Evolutionary conservation across 1,284 basidiomycete species (phyloP).

Genomic region (Ustilago lituana): DNA sequence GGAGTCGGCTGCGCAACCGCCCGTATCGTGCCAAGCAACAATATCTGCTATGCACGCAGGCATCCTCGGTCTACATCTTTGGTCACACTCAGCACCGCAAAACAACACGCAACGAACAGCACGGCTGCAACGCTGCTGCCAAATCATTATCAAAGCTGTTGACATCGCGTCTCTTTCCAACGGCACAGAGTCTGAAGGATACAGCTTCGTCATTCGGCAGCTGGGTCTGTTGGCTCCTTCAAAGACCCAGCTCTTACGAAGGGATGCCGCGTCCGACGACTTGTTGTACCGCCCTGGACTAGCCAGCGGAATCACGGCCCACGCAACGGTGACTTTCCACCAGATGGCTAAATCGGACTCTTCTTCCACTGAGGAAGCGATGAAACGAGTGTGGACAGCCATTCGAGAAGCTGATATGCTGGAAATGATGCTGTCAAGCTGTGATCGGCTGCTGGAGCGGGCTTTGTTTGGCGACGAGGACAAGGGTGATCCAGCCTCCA

Average conservation of each 20-base stretch:
- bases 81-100: constrained; percentile 1
- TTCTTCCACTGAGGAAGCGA: no score
- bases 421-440: constrained; percentile 13
- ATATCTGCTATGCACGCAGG: constrained; percentile 14
- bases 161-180: constrained; percentile 2
- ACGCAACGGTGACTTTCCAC: no score
- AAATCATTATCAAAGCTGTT: constrained; percentile 10
- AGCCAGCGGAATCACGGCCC: constrained; percentile 20
- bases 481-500: neutral
- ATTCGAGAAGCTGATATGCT: constrained; percentile 24
- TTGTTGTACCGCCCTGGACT: constrained; percentile 10
- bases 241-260: neutral
- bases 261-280: neutral
- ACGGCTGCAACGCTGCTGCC: constrained; percentile 11
- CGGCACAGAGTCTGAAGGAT: neutral
- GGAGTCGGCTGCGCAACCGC: neutral
- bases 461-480: constrained; percentile 15
- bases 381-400: constrained; percentile 14
- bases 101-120: neutral
- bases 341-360: neutral
- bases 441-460: constrained; percentile 12
- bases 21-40: neutral
- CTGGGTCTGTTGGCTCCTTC: constrained; percentile 9
- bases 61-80: constrained; percentile 15
- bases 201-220: constrained; percentile 16